Evolutionary conservation across 345 rosid species (phyloP).

Genomic region (Heritiera fomes): DNA sequence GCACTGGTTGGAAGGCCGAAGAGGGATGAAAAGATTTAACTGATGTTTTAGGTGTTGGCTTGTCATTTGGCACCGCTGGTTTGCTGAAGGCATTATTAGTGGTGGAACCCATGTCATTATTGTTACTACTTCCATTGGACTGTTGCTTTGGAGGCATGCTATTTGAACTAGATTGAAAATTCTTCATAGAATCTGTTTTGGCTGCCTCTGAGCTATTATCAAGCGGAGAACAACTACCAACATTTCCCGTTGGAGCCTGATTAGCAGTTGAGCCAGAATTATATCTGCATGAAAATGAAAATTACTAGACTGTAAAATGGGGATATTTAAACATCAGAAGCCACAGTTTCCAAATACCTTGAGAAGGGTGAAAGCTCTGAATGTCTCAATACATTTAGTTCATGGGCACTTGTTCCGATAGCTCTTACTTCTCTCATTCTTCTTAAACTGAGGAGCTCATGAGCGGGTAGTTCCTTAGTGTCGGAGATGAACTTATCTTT

Average conservation of each 20-base stretch:
- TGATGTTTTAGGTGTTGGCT: constrained; percentile 29
- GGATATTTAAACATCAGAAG: constrained; percentile 5
- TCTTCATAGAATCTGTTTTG: constrained; percentile 38
- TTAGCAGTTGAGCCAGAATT: constrained; percentile 38
- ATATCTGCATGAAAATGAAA: constrained; percentile 40
- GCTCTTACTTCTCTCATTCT: constrained; percentile 38
- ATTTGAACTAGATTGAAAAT: constrained; percentile 40
- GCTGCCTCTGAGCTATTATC: constrained; percentile 45
- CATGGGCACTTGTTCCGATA: constrained; percentile 26
- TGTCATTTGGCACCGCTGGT: constrained; percentile 23
- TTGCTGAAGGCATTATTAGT: constrained; percentile 38
- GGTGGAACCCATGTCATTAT: constrained; percentile 43
- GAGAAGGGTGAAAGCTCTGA: constrained; percentile 59
- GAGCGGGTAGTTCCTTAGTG: constrained; percentile 38
- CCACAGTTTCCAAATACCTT: constrained; percentile 32
- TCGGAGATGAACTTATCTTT: constrained; percentile 32
- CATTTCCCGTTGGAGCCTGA: constrained; percentile 40
- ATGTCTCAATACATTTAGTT: constrained; percentile 42
- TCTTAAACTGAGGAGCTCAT: constrained; percentile 51
- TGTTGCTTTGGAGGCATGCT: constrained; percentile 37
- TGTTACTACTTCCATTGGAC: constrained; percentile 50
- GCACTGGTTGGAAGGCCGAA: constrained; percentile 33
- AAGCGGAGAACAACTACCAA: constrained; percentile 46
- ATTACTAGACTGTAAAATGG: not conserved
- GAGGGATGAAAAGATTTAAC: constrained; percentile 31